Conservation (phyloP, 2,329 filamentous ascomycete species). For the Aspergillus cejpii region DNA sequence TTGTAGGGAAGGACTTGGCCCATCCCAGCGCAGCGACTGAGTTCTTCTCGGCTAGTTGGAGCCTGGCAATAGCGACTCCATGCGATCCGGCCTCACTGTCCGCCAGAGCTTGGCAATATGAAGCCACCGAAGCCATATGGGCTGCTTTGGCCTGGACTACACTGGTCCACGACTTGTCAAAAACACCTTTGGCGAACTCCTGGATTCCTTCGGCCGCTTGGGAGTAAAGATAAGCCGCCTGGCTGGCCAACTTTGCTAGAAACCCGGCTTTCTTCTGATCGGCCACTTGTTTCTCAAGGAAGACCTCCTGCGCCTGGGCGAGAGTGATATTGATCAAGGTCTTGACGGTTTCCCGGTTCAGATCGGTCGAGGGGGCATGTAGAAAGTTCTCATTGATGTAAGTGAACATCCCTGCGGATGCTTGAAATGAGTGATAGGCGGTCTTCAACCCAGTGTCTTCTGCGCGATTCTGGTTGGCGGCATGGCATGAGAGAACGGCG, state of each 20-base stretch:
- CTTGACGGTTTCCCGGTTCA: constrained; percentile 93
- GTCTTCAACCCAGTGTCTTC: constrained; percentile 93
- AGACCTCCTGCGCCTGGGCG: constrained; percentile 94
- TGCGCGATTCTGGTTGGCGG: constrained; percentile 81
- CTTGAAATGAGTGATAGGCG: constrained; percentile 96
- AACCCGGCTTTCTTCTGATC: constrained; percentile 90
- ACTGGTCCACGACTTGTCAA: constrained; percentile 88
- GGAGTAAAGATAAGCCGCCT: constrained; percentile 78
- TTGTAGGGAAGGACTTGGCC: constrained; percentile 72
- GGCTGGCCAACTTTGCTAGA: constrained; percentile 85
- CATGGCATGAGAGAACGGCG: constrained; percentile 91
- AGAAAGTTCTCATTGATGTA: constrained; percentile 99
- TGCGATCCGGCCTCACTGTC: constrained; percentile 86
- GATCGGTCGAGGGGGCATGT: constrained; percentile 90
- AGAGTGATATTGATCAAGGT: constrained; percentile 87
- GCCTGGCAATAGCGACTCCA: constrained; percentile 72
- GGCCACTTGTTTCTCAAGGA: constrained; percentile 88
- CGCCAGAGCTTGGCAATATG: constrained; percentile 87
- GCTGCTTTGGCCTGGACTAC: constrained; percentile 67
- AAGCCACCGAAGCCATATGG: constrained; percentile 76
- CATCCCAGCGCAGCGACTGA: constrained; percentile 71
- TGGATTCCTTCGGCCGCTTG: constrained; percentile 86
- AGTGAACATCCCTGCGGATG: constrained; percentile 97
- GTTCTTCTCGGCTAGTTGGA: constrained; percentile 71
- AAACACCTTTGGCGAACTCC: constrained; percentile 84